phyloP scores from a whole-genome alignment of 2,329 filamentous ascomycete species.

The Aspergillus pseudoviridinutans region DNA sequence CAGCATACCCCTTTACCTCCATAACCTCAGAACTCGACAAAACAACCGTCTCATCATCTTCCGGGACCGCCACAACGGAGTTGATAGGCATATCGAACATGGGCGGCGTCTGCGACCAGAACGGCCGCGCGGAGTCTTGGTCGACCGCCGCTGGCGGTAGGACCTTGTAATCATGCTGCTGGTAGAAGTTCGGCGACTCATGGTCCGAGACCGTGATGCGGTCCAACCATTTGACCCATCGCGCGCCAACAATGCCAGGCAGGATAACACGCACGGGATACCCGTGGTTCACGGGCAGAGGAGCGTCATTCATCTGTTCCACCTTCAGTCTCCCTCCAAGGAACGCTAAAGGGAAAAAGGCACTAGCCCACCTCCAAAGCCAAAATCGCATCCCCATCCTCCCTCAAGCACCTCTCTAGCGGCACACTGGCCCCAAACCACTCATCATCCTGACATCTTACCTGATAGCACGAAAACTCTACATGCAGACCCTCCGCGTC shows the following conservation, averaged over 20 bases:
- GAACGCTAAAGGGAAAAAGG: neutral
- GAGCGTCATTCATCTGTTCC: constrained; percentile 47
- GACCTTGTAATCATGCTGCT: constrained; percentile 58
- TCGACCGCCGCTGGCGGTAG: constrained; percentile 50
- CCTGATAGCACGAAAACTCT: constrained; percentile 53
- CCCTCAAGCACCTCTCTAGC: constrained; percentile 43
- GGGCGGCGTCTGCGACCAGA: constrained; percentile 49
- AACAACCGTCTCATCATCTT: constrained; percentile 41
- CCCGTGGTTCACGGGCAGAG: constrained; percentile 49
- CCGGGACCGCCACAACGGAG: constrained; percentile 50
- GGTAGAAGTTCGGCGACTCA: constrained; percentile 55
- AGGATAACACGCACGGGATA: constrained; percentile 50
- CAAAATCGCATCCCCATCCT: constrained; percentile 45
- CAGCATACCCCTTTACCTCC: constrained; percentile 53
- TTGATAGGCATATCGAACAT: constrained; percentile 57
- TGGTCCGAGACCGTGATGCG: constrained; percentile 48
- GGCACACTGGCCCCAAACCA: constrained; percentile 57
- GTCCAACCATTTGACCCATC: constrained; percentile 56
- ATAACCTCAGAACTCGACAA: constrained; percentile 40
- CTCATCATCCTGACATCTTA: constrained; percentile 52
- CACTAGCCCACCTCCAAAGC: constrained; percentile 40
- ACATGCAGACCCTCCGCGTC: constrained; percentile 43
- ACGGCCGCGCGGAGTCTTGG: constrained; percentile 48
- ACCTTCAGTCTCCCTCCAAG: neutral
- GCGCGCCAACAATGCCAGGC: constrained; percentile 51